phyloP scores from a whole-genome alignment of 164 flowering plant species.

The Tetrastigma voinierianum region DNA sequence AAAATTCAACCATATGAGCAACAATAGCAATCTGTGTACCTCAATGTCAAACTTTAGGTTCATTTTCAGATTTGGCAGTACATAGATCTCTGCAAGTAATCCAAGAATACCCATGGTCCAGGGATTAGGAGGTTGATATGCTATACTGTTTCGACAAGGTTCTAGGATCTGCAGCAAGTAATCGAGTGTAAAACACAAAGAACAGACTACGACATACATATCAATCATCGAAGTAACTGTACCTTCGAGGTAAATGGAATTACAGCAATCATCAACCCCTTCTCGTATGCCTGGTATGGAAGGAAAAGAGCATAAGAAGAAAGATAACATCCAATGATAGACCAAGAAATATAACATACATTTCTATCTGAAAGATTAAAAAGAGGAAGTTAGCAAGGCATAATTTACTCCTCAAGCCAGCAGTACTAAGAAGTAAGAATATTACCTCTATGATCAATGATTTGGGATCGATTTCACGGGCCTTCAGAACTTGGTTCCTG shows the following conservation, averaged over 20 bases:
- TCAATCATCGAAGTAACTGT: slow-evolving; percentile 11
- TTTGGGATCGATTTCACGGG: slow-evolving; percentile 92
- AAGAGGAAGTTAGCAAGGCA: background rate
- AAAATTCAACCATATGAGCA: background rate
- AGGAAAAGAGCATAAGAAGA: background rate
- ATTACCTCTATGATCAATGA: slow-evolving; percentile 86
- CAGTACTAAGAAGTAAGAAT: background rate
- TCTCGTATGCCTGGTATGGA: slow-evolving; percentile 81
- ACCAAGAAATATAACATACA: background rate
- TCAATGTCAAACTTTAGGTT: slow-evolving; percentile 97
- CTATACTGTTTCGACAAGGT: slow-evolving; percentile 85
- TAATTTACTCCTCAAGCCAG: background rate
- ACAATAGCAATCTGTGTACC: slow-evolving; percentile 34
- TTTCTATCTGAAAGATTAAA: background rate
- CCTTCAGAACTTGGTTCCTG: slow-evolving; percentile 78
- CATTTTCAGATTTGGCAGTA: slow-evolving; percentile 94
- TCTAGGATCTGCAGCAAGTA: slow-evolving; percentile 66
- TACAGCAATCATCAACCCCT: slow-evolving; percentile 95
- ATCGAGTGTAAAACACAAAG: slow-evolving; percentile 3
- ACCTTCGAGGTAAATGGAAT: slow-evolving; percentile 99
- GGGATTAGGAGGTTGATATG: slow-evolving; percentile 95
- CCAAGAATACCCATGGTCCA: slow-evolving; percentile 98
- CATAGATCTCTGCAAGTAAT: slow-evolving; percentile 88
- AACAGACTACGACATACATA: background rate
- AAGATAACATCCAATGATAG: background rate